phyloP scores from a whole-genome alignment of 2,329 filamentous ascomycete genomes.

The Parastagonospora nodorum region DNA sequence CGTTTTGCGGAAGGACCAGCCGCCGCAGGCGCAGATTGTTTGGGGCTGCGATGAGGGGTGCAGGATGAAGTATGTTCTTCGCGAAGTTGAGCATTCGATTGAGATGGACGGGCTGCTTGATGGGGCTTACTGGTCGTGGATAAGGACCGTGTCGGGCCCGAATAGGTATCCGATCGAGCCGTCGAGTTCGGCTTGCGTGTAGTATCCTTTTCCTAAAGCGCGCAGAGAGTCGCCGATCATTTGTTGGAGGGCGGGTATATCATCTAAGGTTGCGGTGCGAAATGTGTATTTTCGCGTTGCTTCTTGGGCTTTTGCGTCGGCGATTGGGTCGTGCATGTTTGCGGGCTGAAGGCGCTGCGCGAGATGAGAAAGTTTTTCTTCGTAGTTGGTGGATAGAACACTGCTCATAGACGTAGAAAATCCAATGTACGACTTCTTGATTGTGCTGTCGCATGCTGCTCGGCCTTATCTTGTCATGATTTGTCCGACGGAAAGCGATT shows the following conservation, averaged over 20 bases:
- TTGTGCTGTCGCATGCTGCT: not conserved
- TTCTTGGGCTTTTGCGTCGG: conserved; percentile 40
- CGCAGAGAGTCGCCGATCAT: conserved; percentile 39
- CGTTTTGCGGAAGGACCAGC: conserved; percentile 44
- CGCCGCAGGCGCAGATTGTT: conserved; percentile 41
- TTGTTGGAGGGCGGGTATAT: conserved; percentile 36
- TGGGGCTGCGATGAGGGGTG: conserved; percentile 23
- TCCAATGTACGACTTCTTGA: no score
- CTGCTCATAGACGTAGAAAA: no score
- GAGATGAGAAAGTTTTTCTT: no score
- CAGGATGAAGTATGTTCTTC: conserved; percentile 42
- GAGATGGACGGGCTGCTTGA: not conserved
- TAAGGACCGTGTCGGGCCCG: conserved; percentile 41
- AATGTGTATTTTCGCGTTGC: conserved; percentile 37
- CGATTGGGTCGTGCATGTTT: conserved; percentile 30
- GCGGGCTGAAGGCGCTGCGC: not conserved
- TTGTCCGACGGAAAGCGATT: conserved; percentile 3
- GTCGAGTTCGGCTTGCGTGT: conserved; percentile 41
- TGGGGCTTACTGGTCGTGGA: conserved; percentile 29
- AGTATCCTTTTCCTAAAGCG: conserved; percentile 31
- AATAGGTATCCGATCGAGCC: conserved; percentile 45
- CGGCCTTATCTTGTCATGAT: not conserved
- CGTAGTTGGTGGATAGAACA: no score
- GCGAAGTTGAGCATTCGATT: not conserved
- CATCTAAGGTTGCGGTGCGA: conserved; percentile 32